Conservation (phyloP, 1,139 yeast genomes). For the Hemisphaericaspora xylofermentans region DNA sequence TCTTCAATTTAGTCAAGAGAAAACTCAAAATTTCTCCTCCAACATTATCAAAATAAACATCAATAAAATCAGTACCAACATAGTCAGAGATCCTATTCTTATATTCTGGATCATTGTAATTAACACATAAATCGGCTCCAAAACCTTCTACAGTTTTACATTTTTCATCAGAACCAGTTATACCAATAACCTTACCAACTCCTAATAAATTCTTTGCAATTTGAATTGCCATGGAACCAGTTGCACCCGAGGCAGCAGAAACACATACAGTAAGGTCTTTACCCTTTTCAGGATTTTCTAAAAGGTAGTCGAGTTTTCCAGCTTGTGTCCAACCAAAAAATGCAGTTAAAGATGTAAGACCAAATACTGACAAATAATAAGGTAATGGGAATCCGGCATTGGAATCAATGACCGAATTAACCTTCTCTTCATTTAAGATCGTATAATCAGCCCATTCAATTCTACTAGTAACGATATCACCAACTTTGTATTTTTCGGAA, state of each 20-base stretch:
- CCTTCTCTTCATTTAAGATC: constrained; percentile 18
- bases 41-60: constrained; percentile 57
- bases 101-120: constrained; percentile 52
- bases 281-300: constrained; percentile 22
- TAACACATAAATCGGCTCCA: constrained; percentile 55
- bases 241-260: constrained; percentile 72
- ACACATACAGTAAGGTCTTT: constrained; percentile 44
- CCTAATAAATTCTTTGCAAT: constrained; percentile 54
- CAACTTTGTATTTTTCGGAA: constrained; percentile 35
- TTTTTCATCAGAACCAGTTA: constrained; percentile 63
- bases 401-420: constrained; percentile 27
- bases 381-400: constrained; percentile 24
- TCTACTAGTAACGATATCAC: constrained; percentile 38
- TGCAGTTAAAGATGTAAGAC: constrained; percentile 64
- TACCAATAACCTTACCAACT: constrained; percentile 59
- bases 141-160: constrained; percentile 53
- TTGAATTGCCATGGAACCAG: constrained; percentile 63
- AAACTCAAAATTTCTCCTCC: constrained; percentile 61
- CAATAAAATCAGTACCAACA: constrained; percentile 44
- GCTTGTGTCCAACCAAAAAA: constrained; percentile 53
- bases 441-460: constrained; percentile 34
- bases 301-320: constrained; percentile 31
- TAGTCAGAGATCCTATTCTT: constrained; percentile 42
- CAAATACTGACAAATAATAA: constrained; percentile 33
- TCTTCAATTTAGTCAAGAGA: constrained; percentile 40